Evolutionary conservation across 2,329 filamentous ascomycete genomes (phyloP), one percentile per base, ranked within the genome.

Genomic region (Dryadomyces quercus-mongolicae): DNA sequence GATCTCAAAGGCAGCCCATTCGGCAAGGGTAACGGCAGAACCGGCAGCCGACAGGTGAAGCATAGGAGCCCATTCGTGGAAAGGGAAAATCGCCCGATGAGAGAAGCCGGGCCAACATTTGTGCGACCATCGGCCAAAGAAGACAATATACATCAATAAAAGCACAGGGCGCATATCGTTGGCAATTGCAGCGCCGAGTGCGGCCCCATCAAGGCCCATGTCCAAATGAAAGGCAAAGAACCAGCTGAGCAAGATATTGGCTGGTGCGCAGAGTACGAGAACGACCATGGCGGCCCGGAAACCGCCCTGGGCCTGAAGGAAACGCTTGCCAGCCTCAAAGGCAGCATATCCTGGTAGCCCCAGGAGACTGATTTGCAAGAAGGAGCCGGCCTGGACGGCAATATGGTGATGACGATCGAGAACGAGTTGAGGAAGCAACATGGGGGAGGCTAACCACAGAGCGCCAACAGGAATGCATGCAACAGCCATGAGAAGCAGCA

Each of bases 31-130:
- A 84, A 88, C 88, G 50, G 87, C 67, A 40, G 88, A 72, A 1
- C 85, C 85, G 0, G 85, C 85, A 1, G 88, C 68, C 0, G 85
- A 84, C 22, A 89, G 79, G 38, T 78, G 80, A 62, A 88, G 76
- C 85, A 90, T 89, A 0, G 85, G 85, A 8, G 61, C 62, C 63
- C 63, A 65, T 55, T 63, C 62, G 16, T 51, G 57, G n/a, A 64
- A 16, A 13, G 16, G 60, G 2, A 31, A 31, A 31, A 31, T 31
- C 25, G 62, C 63, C 22, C 56, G 54, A 58, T 71, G 74, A 49
- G 82, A 86, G 66, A 94, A 85, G 13, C 89, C 89, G 55, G 85
- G 85, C 89, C 89, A 95, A 72, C 89, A 94, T 62, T 90, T 80
- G 52, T 75, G 75, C 7, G 89, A 88, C 45, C 52, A 49, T 15